Percentiles rank a stretch among this genome's conserved stretches.
Evolutionary conservation across 1,284 basidiomycete genomes (phyloP).

Genomic region (Peniophora sp.): DNA sequence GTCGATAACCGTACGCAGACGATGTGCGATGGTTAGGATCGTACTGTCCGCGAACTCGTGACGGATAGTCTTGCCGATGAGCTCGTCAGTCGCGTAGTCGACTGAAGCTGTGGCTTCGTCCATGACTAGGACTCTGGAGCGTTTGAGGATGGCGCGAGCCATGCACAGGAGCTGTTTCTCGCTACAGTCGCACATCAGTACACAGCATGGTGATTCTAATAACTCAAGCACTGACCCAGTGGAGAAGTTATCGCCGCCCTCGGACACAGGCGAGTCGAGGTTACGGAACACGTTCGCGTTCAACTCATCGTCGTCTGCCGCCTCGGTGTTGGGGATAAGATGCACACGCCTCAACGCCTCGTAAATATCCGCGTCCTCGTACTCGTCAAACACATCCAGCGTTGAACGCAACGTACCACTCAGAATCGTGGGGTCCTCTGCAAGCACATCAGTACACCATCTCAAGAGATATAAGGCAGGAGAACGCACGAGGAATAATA

Average conservation of each 20-base stretch:
- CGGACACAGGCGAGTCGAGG: constrained; percentile 78
- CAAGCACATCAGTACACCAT: constrained; percentile 2
- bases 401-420: constrained; percentile 83
- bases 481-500: constrained; percentile 80
- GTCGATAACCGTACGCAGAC: constrained; percentile 57
- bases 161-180: constrained; percentile 83
- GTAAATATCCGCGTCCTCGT: constrained; percentile 81
- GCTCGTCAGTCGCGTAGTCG: constrained; percentile 72
- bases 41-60: constrained; percentile 56
- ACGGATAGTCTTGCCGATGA: constrained; percentile 68
- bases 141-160: constrained; percentile 75
- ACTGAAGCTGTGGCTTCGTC: constrained; percentile 59
- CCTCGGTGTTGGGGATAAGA: constrained; percentile 57
- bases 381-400: constrained; percentile 88
- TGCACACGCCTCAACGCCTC: constrained; percentile 86
- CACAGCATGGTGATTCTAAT: too few relatives aligned
- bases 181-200: constrained; percentile 20
- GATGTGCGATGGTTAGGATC: constrained; percentile 54
- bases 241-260: constrained; percentile 91
- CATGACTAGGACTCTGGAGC: constrained; percentile 73
- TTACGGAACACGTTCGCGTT: constrained; percentile 85
- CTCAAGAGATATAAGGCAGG: background rate
- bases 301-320: constrained; percentile 44
- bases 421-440: constrained; percentile 86
- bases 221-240: constrained; percentile 51